These are phyloP conservation scores for Tulasnella sp. DNA, from an alignment of 768 basidiomycete species.

Conservation along the genomic window DNA sequence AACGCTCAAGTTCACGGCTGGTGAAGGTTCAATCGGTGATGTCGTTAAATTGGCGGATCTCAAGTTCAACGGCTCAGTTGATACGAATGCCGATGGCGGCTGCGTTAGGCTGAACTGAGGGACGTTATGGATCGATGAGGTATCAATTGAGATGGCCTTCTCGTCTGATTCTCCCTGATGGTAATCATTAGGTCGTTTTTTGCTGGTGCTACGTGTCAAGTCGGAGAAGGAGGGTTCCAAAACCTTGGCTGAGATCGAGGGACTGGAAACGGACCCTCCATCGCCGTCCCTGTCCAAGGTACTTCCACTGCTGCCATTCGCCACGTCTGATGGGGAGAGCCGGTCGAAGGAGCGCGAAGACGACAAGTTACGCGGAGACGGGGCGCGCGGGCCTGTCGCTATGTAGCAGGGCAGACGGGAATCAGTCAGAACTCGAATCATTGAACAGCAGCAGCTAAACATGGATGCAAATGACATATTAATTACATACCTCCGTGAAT, in stretches of 20 bases:
- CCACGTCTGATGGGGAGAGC: no score
- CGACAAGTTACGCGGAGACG: no score
- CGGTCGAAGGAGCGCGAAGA: no score
- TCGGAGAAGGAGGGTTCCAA: neutral
- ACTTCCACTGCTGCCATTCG: no score
- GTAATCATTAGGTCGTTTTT: neutral
- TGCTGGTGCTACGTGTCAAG: neutral
- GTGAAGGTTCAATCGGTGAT: neutral
- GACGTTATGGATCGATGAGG: neutral
- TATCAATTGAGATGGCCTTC: no score
- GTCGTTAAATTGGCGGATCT: neutral
- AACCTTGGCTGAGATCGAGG: neutral
- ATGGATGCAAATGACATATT: no score
- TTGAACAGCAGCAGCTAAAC: neutral
- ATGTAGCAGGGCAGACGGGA: no score
- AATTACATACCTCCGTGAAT: neutral
- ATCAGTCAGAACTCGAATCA: no score
- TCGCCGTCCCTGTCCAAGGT: neutral
- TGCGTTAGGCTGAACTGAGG: slow-evolving; percentile 8
- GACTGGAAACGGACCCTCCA: neutral
- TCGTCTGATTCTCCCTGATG: no score
- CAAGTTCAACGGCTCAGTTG: neutral
- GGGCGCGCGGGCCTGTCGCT: no score
- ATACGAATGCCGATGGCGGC: neutral
- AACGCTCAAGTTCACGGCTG: slow-evolving; percentile 17